Percentiles rank a stretch among this genome's conserved stretches.
Conservation (phyloP, 768 basidiomycete genomes). For the Tulasnella sp. region DNA sequence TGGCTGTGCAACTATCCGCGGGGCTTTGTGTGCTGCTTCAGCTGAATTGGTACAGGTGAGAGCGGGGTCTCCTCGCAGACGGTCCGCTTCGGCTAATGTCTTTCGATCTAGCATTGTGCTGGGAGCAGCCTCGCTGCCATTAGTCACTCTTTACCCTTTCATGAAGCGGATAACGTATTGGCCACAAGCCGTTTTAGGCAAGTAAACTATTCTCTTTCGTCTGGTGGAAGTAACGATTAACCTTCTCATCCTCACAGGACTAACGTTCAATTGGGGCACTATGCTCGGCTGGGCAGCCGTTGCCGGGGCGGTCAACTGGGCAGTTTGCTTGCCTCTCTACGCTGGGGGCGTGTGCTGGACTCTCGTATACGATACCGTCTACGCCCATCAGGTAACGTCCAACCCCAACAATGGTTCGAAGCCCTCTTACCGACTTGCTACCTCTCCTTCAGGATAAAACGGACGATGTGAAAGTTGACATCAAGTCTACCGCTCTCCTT, state of each 20-base stretch:
- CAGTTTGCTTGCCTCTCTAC: conserved; percentile 80
- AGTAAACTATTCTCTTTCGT: conserved; percentile 33
- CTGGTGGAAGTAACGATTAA: neutral
- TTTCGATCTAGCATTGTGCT: conserved; percentile 64
- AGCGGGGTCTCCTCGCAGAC: neutral
- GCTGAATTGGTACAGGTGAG: conserved; percentile 91
- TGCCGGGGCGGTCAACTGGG: conserved; percentile 74
- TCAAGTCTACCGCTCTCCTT: conserved; percentile 90
- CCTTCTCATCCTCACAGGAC: conserved; percentile 48
- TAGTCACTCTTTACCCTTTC: conserved; percentile 87
- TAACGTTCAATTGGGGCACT: conserved; percentile 97
- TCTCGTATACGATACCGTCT: conserved; percentile 94
- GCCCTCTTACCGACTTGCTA: neutral
- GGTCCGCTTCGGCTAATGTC: neutral
- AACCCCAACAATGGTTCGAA: conserved; percentile 22
- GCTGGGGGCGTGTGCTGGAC: conserved; percentile 90
- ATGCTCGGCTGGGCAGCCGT: conserved; percentile 96
- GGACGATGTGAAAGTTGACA: conserved; percentile 83
- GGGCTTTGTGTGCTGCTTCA: conserved; percentile 86
- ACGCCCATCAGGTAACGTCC: conserved; percentile 80
- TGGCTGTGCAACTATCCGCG: conserved; percentile 72
- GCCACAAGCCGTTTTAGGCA: conserved; percentile 94
- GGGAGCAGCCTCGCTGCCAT: conserved; percentile 82
- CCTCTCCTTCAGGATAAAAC: conserved; percentile 69
- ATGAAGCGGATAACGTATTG: conserved; percentile 98